phyloP scores from a whole-genome alignment of 1,284 basidiomycete genomes.

The Trichosporon sp. region DNA sequence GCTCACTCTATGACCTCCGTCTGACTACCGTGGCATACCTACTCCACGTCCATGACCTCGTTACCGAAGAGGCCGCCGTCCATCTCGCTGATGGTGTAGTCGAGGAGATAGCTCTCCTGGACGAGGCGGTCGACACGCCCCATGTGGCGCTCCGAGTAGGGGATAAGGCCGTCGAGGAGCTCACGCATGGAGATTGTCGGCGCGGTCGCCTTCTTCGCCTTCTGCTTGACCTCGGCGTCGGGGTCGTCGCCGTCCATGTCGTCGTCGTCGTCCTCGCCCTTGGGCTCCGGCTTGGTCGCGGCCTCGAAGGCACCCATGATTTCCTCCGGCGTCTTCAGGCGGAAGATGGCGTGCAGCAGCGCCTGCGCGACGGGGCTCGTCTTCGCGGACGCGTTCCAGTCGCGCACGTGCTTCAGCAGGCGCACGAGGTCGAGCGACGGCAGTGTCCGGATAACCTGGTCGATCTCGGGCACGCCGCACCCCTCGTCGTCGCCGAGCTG shows the following conservation, averaged over 20 bases:
- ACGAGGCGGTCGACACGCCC: conserved; percentile 76
- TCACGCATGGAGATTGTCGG: conserved; percentile 57
- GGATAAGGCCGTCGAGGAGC: conserved; percentile 76
- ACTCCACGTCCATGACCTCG: conserved; percentile 41
- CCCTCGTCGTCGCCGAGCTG: conserved; percentile 8
- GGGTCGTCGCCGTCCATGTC: conserved; percentile 30
- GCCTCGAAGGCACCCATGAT: conserved; percentile 64
- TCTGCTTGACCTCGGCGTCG: conserved; percentile 21
- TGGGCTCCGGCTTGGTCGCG: conserved; percentile 30
- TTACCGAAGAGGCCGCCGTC: conserved; percentile 56
- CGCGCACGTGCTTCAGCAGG: conserved; percentile 74
- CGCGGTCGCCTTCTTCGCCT: conserved; percentile 13
- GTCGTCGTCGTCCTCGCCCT: conserved; percentile 42
- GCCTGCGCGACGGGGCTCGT: conserved; percentile 82
- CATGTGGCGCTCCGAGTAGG: conserved; percentile 91
- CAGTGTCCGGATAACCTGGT: conserved; percentile 72
- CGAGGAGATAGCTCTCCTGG: conserved; percentile 89
- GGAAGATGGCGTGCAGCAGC: conserved; percentile 76
- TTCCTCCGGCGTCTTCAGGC: conserved; percentile 66
- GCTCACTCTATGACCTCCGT: neutral
- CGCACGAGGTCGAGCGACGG: conserved; percentile 68
- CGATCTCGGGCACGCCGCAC: conserved; percentile 55
- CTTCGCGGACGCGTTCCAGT: conserved; percentile 90
- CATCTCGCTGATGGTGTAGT: conserved; percentile 89
- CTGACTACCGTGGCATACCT: neutral